phyloP scores from a whole-genome alignment of 2,329 filamentous ascomycete species.

The Paramyrothecium roridum region DNA sequence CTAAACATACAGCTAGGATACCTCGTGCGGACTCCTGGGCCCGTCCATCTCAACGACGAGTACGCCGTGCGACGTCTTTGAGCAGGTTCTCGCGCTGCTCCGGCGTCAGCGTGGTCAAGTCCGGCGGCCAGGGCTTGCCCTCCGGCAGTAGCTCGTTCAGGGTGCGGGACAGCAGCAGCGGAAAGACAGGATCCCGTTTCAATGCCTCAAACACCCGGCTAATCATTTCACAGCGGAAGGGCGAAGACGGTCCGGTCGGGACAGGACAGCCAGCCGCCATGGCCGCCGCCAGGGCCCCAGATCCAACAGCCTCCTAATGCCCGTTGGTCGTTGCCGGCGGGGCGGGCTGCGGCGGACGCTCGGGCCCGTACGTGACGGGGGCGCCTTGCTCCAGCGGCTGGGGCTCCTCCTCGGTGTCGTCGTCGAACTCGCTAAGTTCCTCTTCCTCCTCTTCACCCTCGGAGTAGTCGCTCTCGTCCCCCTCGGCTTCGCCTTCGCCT shows the following conservation, averaged over 20 bases:
- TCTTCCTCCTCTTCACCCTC: constrained; percentile 46
- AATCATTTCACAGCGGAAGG: neutral
- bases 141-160: neutral
- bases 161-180: neutral
- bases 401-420: constrained; percentile 53
- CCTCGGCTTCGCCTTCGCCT: constrained; percentile 60
- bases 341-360: constrained; percentile 40
- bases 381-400: constrained; percentile 30
- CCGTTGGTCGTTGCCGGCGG: constrained; percentile 38
- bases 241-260: neutral
- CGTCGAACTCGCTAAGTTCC: constrained; percentile 63
- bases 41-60: neutral
- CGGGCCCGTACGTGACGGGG: constrained; percentile 43
- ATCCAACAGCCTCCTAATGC: constrained; percentile 30
- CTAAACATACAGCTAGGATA: neutral
- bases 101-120: neutral
- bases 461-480: constrained; percentile 62
- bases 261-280: constrained; percentile 6
- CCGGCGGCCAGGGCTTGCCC: neutral
- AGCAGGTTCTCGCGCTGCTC: neutral
- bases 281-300: constrained; percentile 9
- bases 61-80: neutral
- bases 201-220: neutral
- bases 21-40: neutral
- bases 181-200: neutral